Conservation (phyloP, 2,329 filamentous ascomycete genomes). For the Fusarium devonianum region DNA sequence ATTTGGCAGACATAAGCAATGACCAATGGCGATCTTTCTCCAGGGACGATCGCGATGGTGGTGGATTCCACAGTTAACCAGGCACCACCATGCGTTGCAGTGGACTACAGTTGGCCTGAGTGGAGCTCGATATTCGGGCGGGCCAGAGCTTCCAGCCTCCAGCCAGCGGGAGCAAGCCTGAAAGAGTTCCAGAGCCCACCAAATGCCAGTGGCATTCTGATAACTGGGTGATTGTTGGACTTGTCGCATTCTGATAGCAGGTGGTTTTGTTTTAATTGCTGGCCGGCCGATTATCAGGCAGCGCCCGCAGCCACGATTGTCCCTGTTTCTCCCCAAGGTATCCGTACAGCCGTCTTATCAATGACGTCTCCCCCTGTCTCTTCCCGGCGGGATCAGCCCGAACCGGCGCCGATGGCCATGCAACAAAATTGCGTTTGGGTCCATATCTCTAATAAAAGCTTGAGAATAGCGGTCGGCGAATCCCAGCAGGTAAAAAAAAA, state of each 20-base stretch:
- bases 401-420: conserved; percentile 3
- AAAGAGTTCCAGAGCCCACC: conserved; percentile 4
- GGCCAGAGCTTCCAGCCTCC: conserved; percentile 16
- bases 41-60: conserved; percentile 27
- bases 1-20: no score
- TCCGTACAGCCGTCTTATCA: not conserved
- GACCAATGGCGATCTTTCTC: conserved; percentile 19
- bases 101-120: conserved; percentile 3
- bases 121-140: conserved; percentile 30
- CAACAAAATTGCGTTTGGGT: conserved; percentile 5
- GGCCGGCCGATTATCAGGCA: not conserved
- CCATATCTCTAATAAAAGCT: not conserved
- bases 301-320: conserved; percentile 5
- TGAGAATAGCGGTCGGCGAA: conserved; percentile 5
- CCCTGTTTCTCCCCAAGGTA: no score
- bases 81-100: conserved; percentile 20
- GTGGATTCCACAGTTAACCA: conserved; percentile 12
- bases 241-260: not conserved
- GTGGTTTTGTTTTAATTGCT: not conserved
- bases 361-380: conserved; percentile 4
- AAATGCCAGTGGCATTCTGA: conserved; percentile 4
- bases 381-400: conserved; percentile 2
- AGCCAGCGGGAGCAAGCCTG: conserved; percentile 11
- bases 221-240: no score
- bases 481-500: not conserved